phyloP scores from a whole-genome alignment of 306 rosid genomes.

The Prunus mira region DNA sequence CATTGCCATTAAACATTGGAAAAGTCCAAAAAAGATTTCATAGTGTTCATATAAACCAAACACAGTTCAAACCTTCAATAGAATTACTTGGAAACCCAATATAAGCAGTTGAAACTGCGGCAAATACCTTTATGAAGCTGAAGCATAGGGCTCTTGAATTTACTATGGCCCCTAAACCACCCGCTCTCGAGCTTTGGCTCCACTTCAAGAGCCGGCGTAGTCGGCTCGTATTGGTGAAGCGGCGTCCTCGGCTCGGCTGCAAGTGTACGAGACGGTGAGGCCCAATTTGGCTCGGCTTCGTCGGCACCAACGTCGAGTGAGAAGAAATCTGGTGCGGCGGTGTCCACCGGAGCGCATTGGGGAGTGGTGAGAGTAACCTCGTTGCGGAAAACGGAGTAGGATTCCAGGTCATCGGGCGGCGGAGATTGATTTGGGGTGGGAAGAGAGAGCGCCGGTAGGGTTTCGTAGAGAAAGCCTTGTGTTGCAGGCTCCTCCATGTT shows the following conservation, averaged over 20 bases:
- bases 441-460: conserved; percentile 44
- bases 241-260: conserved; percentile 1
- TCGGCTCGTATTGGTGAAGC: conserved; percentile 32
- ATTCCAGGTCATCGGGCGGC: conserved; percentile 35
- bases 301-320: conserved; percentile 64
- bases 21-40: no score
- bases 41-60: background rate
- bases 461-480: conserved; percentile 45
- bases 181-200: conserved; percentile 70
- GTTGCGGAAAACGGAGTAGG: conserved; percentile 68
- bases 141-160: conserved; percentile 85
- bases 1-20: background rate
- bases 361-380: conserved; percentile 55
- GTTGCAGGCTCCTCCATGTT: conserved; percentile 42
- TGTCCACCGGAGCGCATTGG: conserved; percentile 25
- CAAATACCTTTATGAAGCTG: conserved; percentile 86
- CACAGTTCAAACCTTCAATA: background rate
- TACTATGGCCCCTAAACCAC: conserved; percentile 79
- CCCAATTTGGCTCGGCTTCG: conserved; percentile 6
- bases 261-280: conserved; percentile 21
- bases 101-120: background rate
- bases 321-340: conserved; percentile 58
- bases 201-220: conserved; percentile 41
- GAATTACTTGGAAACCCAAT: background rate
- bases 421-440: conserved; percentile 5